Conservation (phyloP, 441 rosid species). For the Eruca vesicaria region DNA sequence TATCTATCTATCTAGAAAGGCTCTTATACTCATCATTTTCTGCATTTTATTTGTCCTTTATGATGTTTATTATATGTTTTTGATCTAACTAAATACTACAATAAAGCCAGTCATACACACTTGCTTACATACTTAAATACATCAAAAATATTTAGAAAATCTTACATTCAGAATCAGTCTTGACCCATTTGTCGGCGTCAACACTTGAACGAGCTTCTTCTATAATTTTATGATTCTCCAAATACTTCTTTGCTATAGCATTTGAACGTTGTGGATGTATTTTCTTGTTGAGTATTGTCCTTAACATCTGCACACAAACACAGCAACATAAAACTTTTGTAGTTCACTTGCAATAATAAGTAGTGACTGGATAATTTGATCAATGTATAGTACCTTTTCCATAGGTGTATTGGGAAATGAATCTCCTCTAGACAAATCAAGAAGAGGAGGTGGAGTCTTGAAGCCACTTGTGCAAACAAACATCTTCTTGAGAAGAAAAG, state of each 20-base stretch:
- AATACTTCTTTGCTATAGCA: conserved; percentile 21
- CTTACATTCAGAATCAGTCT: conserved; percentile 61
- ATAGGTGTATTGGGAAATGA: conserved; percentile 22
- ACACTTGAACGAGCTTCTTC: conserved; percentile 34
- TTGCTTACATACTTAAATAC: background rate
- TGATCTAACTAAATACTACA: conserved; percentile 21
- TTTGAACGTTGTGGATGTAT: conserved; percentile 38
- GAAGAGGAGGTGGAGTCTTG: conserved; percentile 31
- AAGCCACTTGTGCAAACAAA: conserved; percentile 36
- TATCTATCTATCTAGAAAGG: no score
- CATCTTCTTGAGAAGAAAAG: conserved; percentile 34
- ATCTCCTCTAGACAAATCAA: conserved; percentile 28
- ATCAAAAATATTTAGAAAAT: background rate
- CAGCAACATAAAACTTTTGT: background rate
- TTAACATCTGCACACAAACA: conserved; percentile 27
- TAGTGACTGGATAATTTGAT: background rate
- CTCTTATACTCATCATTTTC: conserved; percentile 14
- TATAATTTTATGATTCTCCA: conserved; percentile 26
- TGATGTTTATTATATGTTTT: conserved; percentile 21
- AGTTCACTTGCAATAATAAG: background rate
- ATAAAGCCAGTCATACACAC: conserved; percentile 8
- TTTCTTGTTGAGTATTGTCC: conserved; percentile 33
- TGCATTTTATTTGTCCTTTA: conserved; percentile 15
- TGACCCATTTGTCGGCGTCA: conserved; percentile 48
- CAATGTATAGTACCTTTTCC: conserved; percentile 29